Conservation (phyloP, 768 basidiomycete species). For the Serendipita sp. region DNA sequence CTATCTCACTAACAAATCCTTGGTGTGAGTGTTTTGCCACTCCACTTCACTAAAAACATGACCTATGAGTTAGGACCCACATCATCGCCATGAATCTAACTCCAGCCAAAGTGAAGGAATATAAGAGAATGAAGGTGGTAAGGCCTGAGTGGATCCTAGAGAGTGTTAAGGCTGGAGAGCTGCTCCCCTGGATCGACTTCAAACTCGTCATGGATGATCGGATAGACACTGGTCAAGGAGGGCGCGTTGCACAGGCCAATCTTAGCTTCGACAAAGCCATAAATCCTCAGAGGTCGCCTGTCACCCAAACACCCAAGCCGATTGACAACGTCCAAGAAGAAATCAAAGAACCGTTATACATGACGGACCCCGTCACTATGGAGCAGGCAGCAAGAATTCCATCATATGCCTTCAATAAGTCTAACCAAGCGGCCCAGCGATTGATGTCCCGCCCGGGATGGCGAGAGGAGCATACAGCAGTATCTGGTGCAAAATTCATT, state of each 20-base stretch:
- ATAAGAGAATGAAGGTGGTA: constrained; percentile 80
- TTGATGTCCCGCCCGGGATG: constrained; percentile 74
- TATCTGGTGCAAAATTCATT: constrained; percentile 63
- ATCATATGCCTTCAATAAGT: constrained; percentile 46
- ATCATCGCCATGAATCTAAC: constrained; percentile 86
- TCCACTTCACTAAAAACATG: neutral
- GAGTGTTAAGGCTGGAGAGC: constrained; percentile 44
- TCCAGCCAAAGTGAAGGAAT: constrained; percentile 75
- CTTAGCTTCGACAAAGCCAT: neutral
- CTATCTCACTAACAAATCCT: constrained; percentile 62
- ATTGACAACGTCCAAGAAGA: constrained; percentile 28
- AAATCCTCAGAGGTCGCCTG: neutral
- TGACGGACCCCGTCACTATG: constrained; percentile 27
- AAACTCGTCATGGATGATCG: constrained; percentile 16
- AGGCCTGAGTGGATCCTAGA: constrained; percentile 77
- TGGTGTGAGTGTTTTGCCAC: constrained; percentile 37
- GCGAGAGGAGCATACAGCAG: constrained; percentile 76
- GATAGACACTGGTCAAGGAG: constrained; percentile 6
- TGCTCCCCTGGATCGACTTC: constrained; percentile 72
- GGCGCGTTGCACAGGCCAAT: neutral
- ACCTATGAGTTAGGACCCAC: constrained; percentile 44
- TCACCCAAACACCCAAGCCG: neutral
- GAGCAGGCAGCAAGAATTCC: constrained; percentile 34
- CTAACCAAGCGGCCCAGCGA: constrained; percentile 58
- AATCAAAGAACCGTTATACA: constrained; percentile 17